Percentiles rank a stretch among this genome's conserved stretches.
Evolutionary conservation across 805 yeast genomes (phyloP).

Genomic region (Kluyveromyces nonfermentans): DNA sequence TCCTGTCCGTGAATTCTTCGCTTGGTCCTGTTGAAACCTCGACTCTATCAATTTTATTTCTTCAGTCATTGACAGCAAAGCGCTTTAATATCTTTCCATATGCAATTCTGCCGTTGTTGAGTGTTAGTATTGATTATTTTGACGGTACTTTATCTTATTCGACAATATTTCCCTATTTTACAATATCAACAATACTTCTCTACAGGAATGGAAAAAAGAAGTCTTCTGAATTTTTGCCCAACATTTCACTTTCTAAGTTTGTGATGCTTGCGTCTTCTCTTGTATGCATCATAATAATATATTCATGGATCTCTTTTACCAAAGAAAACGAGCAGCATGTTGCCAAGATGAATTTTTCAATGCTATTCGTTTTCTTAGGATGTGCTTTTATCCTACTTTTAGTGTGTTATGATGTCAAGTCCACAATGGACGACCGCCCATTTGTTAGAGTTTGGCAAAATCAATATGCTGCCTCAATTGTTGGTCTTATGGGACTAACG

Average conservation of each 20-base stretch:
- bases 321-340: constrained; percentile 3
- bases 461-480: constrained; percentile 11
- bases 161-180: neutral
- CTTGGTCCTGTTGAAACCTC: constrained; percentile 10
- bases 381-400: constrained; percentile 20
- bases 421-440: neutral
- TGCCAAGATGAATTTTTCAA: constrained; percentile 16
- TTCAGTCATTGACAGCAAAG: constrained; percentile 6
- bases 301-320: constrained; percentile 1
- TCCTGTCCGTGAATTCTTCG: constrained; percentile 7
- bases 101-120: constrained; percentile 7
- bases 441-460: constrained; percentile 9
- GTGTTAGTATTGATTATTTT: constrained; percentile 4
- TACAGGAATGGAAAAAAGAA: constrained; percentile 1
- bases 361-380: constrained; percentile 26
- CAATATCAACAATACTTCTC: neutral
- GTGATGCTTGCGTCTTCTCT: neutral
- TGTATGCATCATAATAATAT: neutral
- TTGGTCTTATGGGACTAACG: constrained; percentile 28
- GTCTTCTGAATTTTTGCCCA: neutral
- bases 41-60: constrained; percentile 6
- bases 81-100: constrained; percentile 3
- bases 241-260: constrained; percentile 1
- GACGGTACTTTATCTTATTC: neutral
- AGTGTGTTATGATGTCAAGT: constrained; percentile 17